Evolutionary conservation across 2,329 filamentous ascomycete genomes (phyloP).

Genomic region (Colletotrichum coccodes): DNA sequence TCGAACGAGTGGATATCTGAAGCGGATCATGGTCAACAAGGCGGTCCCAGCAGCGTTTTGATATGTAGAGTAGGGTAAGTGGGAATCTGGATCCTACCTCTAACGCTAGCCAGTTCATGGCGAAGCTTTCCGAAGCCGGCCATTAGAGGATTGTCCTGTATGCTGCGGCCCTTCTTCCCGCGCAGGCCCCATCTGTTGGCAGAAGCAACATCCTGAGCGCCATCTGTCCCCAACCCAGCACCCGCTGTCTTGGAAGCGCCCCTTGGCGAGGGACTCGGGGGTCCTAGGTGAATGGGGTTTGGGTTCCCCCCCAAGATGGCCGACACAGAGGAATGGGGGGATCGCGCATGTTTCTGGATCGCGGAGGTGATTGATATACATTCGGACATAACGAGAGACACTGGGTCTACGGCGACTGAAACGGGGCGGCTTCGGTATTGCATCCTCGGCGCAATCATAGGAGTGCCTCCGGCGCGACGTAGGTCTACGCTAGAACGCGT

Average conservation of each 20-base stretch:
- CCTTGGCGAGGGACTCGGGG: conserved; percentile 53
- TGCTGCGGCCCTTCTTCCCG: conserved; percentile 95
- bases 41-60: not conserved
- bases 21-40: conserved; percentile 39
- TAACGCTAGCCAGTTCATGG: conserved; percentile 86
- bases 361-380: conserved; percentile 98
- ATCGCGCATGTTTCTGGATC: conserved; percentile 97
- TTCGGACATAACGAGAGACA: conserved; percentile 96
- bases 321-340: conserved; percentile 94
- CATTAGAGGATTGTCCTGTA: conserved; percentile 97
- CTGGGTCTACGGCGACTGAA: conserved; percentile 87
- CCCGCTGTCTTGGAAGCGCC: conserved; percentile 54
- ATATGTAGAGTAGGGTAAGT: conserved; percentile 2
- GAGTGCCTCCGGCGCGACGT: conserved; percentile 39
- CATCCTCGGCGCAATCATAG: conserved; percentile 53
- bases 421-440: conserved; percentile 71
- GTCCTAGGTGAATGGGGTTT: conserved; percentile 64
- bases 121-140: conserved; percentile 91
- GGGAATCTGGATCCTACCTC: conserved; percentile 63
- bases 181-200: conserved; percentile 92
- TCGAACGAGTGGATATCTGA: conserved; percentile 89
- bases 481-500: conserved; percentile 24
- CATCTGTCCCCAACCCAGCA: conserved; percentile 50
- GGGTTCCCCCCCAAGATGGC: conserved; percentile 88
- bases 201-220: conserved; percentile 64